Base-by-base conservation (phyloP, 2,329 filamentous ascomycete genomes). In the Didymella sp. region DNA sequence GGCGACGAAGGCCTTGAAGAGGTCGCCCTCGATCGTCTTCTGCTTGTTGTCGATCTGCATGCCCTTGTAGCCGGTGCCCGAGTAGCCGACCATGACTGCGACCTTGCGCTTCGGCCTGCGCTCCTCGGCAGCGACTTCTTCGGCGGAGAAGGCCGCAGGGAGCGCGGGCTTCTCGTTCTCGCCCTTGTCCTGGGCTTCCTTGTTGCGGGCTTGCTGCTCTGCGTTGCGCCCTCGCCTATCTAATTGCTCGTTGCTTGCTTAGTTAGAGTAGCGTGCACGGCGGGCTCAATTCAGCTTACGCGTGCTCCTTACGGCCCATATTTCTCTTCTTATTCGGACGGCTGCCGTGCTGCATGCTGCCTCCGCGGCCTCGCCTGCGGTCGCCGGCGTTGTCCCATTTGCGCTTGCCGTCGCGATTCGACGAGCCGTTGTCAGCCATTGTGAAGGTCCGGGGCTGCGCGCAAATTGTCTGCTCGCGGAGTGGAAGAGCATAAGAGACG, bases 31-130 rank as follows among this genome's bases (percentile, higher is more conserved):
- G 62, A 99, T 98, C 0, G 94, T 99, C 79, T 92, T 93, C 73
- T 96, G 88, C 62, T 87, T 79, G 64, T 78, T 73, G 62, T 81
- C 83, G 72, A 99, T 90, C 79, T 99, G 95, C 88, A 99, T 96
- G 70, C 95, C 95, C 79, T 92, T 93, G 82, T 99, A 99, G 15
- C 95, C 95, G 9, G 92, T 96, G 46, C 95, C 95, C 6, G 93
- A 92, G 77, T 99, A 99, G 15, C 95, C 95, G 67, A 99, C 88
- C 81, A 98, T 81, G 28, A 99, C 92, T 37, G 94, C 95, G 46
- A 97, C 94, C 81, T 99, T 99, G 77, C 91, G 88, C 84, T 99
- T 99, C 22, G 95, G 95, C 54, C 87, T 87, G 62, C 94, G 88
- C 73, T 89, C 88, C 76, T 99, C 95, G 43, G 87, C 87, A 12